Evolutionary conservation across 2,329 filamentous ascomycete genomes (phyloP), one percentile per base, ranked within the genome.

Genomic region (Huntiella abstrusa): DNA sequence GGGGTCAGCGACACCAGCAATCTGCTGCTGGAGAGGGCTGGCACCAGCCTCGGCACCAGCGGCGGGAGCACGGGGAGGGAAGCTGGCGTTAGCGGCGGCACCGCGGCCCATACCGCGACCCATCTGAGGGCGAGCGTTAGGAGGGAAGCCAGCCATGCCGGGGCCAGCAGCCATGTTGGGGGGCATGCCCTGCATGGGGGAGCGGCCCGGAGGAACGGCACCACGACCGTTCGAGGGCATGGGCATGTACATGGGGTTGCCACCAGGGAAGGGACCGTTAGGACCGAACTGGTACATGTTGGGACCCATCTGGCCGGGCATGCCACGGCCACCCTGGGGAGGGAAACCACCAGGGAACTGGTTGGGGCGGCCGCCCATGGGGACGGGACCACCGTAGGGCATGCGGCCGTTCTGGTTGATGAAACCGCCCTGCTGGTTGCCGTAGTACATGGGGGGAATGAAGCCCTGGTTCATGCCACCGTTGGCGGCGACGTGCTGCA

Each of bases 401-500:
- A 80, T 75, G 51, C 77, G 75, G 48, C 76, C 73, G 51, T 68
- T 73, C 57, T 73, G 69, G 51, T 73, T 74, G 53, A 79, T 68
- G 68, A 79, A 81, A 51, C 70, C 71, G 53, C 79, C 77, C 68
- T 85, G 76, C 65, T 85, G 77, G 33, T 45, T 39, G 32, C 34
- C 38, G 62, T 93, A 93, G 73, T 91, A 96, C 68, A 96, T 86
- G 53, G 83, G 80, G 49, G 84, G 78, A 73, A 93, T 88, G 72
- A 73, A 85, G 61, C 82, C 80, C 66, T 80, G 82, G 55, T 83
- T 81, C 74, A 94, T 85, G 58, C 84, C 86, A 46, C 83, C 85
- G 54, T 82, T 83, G 54, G 87, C 85, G 54, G 87, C 86, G 55
- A 86, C 85, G 67, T 98, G 91, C 71, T 96, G 91, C 79, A 96